Percentiles rank a stretch among this genome's conserved stretches.
These are phyloP conservation scores for Sphagnurus paluster DNA, from an alignment of 1,284 basidiomycete species.

Conservation along the genomic window DNA sequence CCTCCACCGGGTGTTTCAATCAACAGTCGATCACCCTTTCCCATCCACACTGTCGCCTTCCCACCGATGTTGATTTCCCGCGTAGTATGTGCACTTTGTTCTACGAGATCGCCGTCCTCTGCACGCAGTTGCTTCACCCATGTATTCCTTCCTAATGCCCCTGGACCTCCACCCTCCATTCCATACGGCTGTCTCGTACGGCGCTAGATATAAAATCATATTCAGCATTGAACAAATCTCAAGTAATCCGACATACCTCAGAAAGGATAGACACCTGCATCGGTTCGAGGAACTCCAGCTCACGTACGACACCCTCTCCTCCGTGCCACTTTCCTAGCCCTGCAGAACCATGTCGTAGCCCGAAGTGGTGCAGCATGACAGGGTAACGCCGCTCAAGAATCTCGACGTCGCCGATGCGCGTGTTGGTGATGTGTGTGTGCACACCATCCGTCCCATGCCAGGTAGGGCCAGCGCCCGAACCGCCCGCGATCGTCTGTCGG, in stretches of 20 bases:
- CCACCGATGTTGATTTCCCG: conserved; percentile 89
- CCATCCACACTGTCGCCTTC: conserved; percentile 88
- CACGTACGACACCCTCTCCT: conserved; percentile 86
- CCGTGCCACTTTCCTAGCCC: conserved; percentile 81
- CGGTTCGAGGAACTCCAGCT: conserved; percentile 85
- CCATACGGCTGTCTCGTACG: conserved; percentile 91
- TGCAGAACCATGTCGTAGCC: conserved; percentile 74
- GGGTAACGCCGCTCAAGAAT: conserved; percentile 92
- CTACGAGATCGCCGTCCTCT: conserved; percentile 66
- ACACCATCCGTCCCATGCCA: conserved; percentile 92
- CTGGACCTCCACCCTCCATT: conserved; percentile 81
- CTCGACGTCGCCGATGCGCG: conserved; percentile 90
- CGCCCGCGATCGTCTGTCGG: conserved; percentile 87
- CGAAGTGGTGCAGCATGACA: conserved; percentile 83
- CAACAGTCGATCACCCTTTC: conserved; percentile 77
- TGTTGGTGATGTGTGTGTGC: conserved; percentile 93
- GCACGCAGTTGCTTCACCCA: conserved; percentile 83
- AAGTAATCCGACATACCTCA: conserved; percentile 50
- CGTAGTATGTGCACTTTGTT: conserved; percentile 32
- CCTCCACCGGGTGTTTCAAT: conserved; percentile 94
- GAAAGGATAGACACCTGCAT: conserved; percentile 88
- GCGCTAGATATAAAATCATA: conserved; percentile 46
- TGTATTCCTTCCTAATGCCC: conserved; percentile 78
- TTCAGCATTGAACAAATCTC: conserved; percentile 3
- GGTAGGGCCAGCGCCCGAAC: conserved; percentile 85